Evolutionary conservation across 2,329 filamentous ascomycete genomes (phyloP).

Genomic region (Calonectria pteridis): DNA sequence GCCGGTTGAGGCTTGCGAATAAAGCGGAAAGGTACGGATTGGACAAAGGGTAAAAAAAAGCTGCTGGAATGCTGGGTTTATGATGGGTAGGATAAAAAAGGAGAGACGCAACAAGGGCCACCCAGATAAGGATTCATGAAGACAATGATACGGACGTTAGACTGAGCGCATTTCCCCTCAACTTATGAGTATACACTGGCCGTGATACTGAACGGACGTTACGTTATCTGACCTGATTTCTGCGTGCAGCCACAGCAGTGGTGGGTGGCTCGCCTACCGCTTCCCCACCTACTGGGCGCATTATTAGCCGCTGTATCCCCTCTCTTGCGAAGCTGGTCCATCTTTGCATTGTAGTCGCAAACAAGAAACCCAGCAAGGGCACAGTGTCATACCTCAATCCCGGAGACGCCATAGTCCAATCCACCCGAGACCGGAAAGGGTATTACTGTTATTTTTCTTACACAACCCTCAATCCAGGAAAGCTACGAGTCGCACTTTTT

Average conservation of each 20-base stretch:
- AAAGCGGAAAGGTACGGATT: not conserved
- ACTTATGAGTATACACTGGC: not conserved
- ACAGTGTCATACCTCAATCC: slow-evolving; percentile 21
- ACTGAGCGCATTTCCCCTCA: not conserved
- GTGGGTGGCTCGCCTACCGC: slow-evolving; percentile 25
- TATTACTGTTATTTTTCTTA: not conserved
- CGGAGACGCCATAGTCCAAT: slow-evolving; percentile 28
- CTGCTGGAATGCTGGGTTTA: not conserved
- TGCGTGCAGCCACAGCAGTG: slow-evolving; percentile 19
- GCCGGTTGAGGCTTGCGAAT: slow-evolving; percentile 56
- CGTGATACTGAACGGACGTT: slow-evolving; percentile 27
- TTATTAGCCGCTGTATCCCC: slow-evolving; percentile 26
- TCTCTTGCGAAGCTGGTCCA: slow-evolving; percentile 12
- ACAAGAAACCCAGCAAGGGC: slow-evolving; percentile 14
- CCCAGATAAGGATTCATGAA: slow-evolving; percentile 12
- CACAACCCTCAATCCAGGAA: slow-evolving; percentile 30
- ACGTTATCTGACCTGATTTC: slow-evolving; percentile 36
- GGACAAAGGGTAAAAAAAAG: not conserved
- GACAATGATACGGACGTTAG: slow-evolving; percentile 11
- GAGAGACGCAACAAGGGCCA: not conserved
- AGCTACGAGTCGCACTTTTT: slow-evolving; percentile 17
- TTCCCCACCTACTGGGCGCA: slow-evolving; percentile 38
- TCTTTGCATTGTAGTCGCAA: slow-evolving; percentile 15
- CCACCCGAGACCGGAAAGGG: not conserved
- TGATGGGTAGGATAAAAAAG: not conserved